Conservation (phyloP, 805 yeast species). For the Pichia scutulata region DNA sequence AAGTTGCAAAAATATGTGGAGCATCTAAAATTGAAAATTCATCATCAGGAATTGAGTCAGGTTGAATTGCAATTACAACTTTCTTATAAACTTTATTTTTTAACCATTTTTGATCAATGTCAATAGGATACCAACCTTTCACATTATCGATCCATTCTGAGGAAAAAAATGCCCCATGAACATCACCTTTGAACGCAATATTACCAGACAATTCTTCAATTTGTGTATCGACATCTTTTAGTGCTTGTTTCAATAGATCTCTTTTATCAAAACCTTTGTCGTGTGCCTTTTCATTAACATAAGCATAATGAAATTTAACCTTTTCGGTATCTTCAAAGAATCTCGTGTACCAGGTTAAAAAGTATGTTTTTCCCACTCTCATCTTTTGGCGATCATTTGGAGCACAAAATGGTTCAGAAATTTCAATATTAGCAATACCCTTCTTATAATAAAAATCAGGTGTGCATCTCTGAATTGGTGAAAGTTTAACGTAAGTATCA, state of each 20-base stretch:
- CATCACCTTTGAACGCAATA: slow-evolving; percentile 19
- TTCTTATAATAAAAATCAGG: slow-evolving; percentile 65
- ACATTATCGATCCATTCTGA: slow-evolving; percentile 63
- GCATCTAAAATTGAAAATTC: slow-evolving; percentile 48
- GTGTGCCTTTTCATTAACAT: slow-evolving; percentile 45
- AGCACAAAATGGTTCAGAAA: slow-evolving; percentile 78
- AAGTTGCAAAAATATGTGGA: slow-evolving; percentile 36
- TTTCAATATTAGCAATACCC: slow-evolving; percentile 46
- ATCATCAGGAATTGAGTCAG: slow-evolving; percentile 55
- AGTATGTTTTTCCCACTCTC: slow-evolving; percentile 56
- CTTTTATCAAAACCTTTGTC: slow-evolving; percentile 43
- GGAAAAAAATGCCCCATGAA: slow-evolving; percentile 43
- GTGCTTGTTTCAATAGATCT: slow-evolving; percentile 14
- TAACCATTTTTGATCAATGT: slow-evolving; percentile 58
- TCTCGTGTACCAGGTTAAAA: slow-evolving; percentile 73
- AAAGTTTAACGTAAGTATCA: slow-evolving; percentile 58
- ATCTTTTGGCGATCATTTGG: slow-evolving; percentile 58
- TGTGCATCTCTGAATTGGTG: slow-evolving; percentile 79
- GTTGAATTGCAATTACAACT: slow-evolving; percentile 66
- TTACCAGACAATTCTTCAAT: slow-evolving; percentile 14
- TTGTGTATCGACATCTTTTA: slow-evolving; percentile 10
- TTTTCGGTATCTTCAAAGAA: slow-evolving; percentile 53
- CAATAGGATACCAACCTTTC: slow-evolving; percentile 59
- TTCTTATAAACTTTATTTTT: slow-evolving; percentile 43
- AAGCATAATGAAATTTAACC: slow-evolving; percentile 61